Conservation (phyloP, 2,329 filamentous ascomycete genomes). For the Xylariaceae sp. region DNA sequence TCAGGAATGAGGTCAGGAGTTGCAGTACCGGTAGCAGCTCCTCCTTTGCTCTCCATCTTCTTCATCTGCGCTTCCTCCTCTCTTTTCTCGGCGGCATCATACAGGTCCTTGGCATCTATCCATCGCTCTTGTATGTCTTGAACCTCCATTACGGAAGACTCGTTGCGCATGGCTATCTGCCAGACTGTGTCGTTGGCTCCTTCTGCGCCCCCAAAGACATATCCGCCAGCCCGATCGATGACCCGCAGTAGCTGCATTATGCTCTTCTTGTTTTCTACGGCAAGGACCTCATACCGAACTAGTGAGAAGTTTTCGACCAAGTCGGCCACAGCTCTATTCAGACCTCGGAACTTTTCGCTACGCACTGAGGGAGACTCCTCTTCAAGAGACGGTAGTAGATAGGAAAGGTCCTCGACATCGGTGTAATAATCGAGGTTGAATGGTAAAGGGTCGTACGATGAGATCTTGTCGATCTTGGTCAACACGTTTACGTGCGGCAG, state of each 20-base stretch:
- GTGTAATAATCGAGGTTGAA: constrained; percentile 98
- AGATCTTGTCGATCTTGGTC: constrained; percentile 94
- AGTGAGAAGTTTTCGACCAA: constrained; percentile 87
- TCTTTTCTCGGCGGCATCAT: constrained; percentile 73
- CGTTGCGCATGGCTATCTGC: constrained; percentile 87
- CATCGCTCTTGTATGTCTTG: constrained; percentile 93
- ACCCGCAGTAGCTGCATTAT: constrained; percentile 90
- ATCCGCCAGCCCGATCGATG: constrained; percentile 88
- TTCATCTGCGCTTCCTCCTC: constrained; percentile 72
- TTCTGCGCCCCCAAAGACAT: constrained; percentile 86
- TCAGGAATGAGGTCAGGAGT: constrained; percentile 31
- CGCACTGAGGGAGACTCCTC: constrained; percentile 68
- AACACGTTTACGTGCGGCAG: constrained; percentile 93
- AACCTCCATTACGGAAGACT: constrained; percentile 71
- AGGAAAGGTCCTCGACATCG: constrained; percentile 87
- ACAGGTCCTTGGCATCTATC: constrained; percentile 85
- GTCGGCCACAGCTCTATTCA: constrained; percentile 83
- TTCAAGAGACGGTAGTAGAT: constrained; percentile 76
- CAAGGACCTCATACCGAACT: constrained; percentile 87
- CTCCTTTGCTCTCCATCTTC: constrained; percentile 32
- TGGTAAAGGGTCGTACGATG: constrained; percentile 77
- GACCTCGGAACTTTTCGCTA: constrained; percentile 71
- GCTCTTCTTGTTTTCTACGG: constrained; percentile 93
- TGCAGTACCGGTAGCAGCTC: constrained; percentile 28
- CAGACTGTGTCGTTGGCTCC: constrained; percentile 96